Evolutionary conservation across 352 stramenopile species (phyloP).

Genomic region (Pythium monospermum): DNA sequence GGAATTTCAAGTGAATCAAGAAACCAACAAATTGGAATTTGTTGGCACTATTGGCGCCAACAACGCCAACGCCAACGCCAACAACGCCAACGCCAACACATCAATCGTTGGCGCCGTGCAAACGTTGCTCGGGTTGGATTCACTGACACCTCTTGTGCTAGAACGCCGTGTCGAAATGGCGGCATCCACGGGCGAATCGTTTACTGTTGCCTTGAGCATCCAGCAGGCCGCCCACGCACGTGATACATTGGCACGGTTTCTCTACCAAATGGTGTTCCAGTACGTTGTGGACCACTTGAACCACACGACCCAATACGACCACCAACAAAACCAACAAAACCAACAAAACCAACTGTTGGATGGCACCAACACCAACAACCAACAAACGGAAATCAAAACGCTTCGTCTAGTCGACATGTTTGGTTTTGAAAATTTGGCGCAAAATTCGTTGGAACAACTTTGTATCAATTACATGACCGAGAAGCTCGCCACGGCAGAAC

Average conservation of each 20-base stretch:
- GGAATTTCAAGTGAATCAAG: constrained; percentile 28
- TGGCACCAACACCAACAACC: constrained; percentile 17
- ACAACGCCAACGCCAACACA: too few species aligned
- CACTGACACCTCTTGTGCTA: constrained; percentile 29
- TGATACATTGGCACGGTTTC: constrained; percentile 49
- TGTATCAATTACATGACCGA: constrained; percentile 84
- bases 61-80: neutral
- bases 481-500: constrained; percentile 52
- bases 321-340: too few species aligned
- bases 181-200: constrained; percentile 45
- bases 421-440: constrained; percentile 60
- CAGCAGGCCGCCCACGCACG: constrained; percentile 39
- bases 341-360: too few species aligned
- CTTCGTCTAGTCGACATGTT: constrained; percentile 72
- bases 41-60: neutral
- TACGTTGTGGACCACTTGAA: constrained; percentile 49
- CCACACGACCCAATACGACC: constrained; percentile 15
- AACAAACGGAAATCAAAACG: neutral
- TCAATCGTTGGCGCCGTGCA: constrained; percentile 1
- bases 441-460: constrained; percentile 73
- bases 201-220: constrained; percentile 45
- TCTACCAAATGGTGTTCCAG: constrained; percentile 51
- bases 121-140: constrained; percentile 10
- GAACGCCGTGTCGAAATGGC: constrained; percentile 36
- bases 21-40: neutral